Base-by-base conservation (phyloP, 2,329 filamentous ascomycete species). In the Penicillium sp. region DNA sequence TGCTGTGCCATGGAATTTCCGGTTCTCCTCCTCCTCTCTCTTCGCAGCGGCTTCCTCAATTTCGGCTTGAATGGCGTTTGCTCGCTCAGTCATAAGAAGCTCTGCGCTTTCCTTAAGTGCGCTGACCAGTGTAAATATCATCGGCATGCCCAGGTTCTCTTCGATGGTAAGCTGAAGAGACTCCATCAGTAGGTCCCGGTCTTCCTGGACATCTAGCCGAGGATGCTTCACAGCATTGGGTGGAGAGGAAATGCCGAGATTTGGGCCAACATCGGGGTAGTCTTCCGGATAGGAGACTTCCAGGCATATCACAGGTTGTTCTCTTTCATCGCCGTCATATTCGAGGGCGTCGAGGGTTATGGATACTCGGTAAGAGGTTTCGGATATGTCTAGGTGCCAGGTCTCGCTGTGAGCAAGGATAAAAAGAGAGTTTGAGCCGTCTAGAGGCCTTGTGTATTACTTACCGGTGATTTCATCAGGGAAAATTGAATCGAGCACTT, bases 401-500 rank as follows among this genome's bases (percentile, higher is more conserved):
- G 58, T 52, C 39, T 32, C 44, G 46, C 35, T 39, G 58, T 72
- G 55, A 67, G 64, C 26, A 47, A 42, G 14, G 37, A 34, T 10
- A 8, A 5, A 29, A 40, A 32, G 20, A 20, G 2, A 7, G 10
- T 14, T 20, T 16, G 16, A 22, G 22, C n/a, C 13, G 8, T 9
- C 26, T n/a, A 35, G 10, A 14, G 8, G 16, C 35, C 34, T 29
- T 34, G 5, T 11, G 2, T 45, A 4, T 44, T 6, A 61, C 74
- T 46, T 69, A 93, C 92, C 89, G 83, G 88, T 93, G 66, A 99
- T 96, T 78, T 99, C 94, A 58, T 99, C 93, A 1, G 94, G 92
- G 66, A 97, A 99, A 71, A 99, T 99, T 59, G 93, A 97, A 71
- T 96, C 91, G 72, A 99, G 90, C 67, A 99, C 93, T 76, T 99